These are phyloP conservation scores for Termitomyces sp. DNA, from an alignment of 768 basidiomycete genomes.

Conservation along the genomic window DNA sequence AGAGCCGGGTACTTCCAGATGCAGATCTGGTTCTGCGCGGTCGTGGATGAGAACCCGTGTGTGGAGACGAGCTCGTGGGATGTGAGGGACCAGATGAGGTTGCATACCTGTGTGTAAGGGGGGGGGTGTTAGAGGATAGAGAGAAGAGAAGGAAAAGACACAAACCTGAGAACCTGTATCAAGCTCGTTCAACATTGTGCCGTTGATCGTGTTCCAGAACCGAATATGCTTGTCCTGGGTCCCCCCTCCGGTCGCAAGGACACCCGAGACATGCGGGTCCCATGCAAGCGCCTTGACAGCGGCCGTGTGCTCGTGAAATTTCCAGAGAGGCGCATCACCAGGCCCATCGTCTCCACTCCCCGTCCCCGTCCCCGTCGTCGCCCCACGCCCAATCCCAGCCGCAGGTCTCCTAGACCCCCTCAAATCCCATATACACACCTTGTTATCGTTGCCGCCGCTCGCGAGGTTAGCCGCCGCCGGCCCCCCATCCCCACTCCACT, in stretches of 20 bases:
- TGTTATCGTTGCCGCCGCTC: constrained; percentile 97
- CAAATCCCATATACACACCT: constrained; percentile 96
- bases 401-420: constrained; percentile 41
- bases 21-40: constrained; percentile 94
- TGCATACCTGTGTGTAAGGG: constrained; percentile 69
- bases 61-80: constrained; percentile 98
- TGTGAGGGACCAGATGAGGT: constrained; percentile 93
- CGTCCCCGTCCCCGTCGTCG: neutral
- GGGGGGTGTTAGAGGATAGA: constrained; percentile 5
- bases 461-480: constrained; percentile 59
- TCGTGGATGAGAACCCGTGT: constrained; percentile 92
- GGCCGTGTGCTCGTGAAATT: constrained; percentile 95
- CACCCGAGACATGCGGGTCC: constrained; percentile 91
- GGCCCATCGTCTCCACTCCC: constrained; percentile 22
- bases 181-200: constrained; percentile 78
- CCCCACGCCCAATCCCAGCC: constrained; percentile 12
- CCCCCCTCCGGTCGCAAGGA: constrained; percentile 93
- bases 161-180: constrained; percentile 96
- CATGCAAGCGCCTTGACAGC: constrained; percentile 98
- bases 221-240: constrained; percentile 99
- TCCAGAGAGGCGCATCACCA: constrained; percentile 75
- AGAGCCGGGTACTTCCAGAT: constrained; percentile 94
- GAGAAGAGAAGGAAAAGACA: constrained; percentile 11
- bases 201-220: constrained; percentile 93
- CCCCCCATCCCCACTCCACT: constrained; percentile 61